Conservation (phyloP, 208 protist species). For the Vickermania spadyakhi region DNA sequence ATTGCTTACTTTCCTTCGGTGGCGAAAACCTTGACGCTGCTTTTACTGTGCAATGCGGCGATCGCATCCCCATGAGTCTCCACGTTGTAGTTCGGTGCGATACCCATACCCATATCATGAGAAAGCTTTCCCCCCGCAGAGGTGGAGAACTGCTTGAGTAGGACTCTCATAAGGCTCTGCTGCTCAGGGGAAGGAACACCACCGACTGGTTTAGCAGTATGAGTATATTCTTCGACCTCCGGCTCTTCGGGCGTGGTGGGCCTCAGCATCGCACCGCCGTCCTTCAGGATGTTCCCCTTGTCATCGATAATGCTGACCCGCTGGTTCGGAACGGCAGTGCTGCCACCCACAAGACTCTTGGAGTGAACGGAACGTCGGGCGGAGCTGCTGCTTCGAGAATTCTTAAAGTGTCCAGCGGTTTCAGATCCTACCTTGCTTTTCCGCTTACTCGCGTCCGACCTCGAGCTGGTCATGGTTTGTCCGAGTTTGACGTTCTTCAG, state of each 20-base stretch:
- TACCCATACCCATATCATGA: slow-evolving; percentile 25
- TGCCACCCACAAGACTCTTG: background rate
- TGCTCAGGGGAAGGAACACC: slow-evolving; percentile 31
- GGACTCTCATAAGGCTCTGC: slow-evolving; percentile 32
- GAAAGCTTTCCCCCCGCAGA: slow-evolving; percentile 25
- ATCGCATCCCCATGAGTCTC: slow-evolving; percentile 22
- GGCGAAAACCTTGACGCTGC: background rate
- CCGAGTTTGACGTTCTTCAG: background rate
- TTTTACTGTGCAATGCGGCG: slow-evolving; percentile 16
- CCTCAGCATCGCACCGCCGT: too few relatives aligned
- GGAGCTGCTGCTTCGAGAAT: background rate
- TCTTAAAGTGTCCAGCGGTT: background rate
- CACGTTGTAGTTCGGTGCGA: slow-evolving; percentile 43
- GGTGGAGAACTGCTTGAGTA: slow-evolving; percentile 27
- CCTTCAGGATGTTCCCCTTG: background rate
- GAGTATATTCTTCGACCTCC: slow-evolving; percentile 2
- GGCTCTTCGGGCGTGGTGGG: background rate
- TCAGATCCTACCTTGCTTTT: slow-evolving; percentile 1
- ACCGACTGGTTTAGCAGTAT: slow-evolving; percentile 16
- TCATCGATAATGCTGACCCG: background rate
- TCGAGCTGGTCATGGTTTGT: background rate
- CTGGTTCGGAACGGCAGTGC: background rate
- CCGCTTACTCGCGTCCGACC: background rate
- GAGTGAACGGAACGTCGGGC: background rate
- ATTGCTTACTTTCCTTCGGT: too few relatives aligned